These are phyloP conservation scores for Colletotrichum aenigma DNA, from an alignment of 2,329 filamentous ascomycete species.

Conservation along the genomic window DNA sequence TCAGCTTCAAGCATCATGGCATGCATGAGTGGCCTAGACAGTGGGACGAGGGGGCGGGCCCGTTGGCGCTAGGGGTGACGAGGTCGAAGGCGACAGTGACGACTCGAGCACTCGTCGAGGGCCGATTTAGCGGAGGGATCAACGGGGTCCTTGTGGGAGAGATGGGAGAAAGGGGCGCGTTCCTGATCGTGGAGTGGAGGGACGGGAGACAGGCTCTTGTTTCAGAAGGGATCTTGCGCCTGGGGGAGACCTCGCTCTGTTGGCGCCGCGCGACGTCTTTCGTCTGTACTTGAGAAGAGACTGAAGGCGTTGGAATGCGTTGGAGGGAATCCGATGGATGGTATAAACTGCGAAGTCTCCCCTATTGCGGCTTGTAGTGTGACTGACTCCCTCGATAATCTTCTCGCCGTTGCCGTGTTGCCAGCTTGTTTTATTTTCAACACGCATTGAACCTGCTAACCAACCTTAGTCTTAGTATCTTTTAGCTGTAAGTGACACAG, in stretches of 20 bases:
- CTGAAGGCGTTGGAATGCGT: not conserved
- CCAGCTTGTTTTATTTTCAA: not conserved
- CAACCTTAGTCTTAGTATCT: not conserved
- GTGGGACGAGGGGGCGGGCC: constrained; percentile 12
- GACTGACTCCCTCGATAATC: not conserved
- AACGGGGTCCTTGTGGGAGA: constrained; percentile 1
- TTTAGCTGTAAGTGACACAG: not conserved
- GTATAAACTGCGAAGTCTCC: not conserved
- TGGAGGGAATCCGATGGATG: not conserved
- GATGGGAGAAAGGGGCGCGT: not conserved
- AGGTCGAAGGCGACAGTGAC: not conserved
- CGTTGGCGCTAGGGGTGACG: not conserved
- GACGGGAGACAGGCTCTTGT: constrained; percentile 18
- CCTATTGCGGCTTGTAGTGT: not conserved
- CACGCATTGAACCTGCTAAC: not conserved
- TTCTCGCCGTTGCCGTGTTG: not conserved
- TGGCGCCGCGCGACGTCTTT: constrained; percentile 11
- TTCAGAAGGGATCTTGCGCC: constrained; percentile 14
- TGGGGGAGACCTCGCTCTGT: constrained; percentile 11
- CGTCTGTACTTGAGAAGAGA: constrained; percentile 6
- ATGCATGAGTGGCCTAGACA: constrained; percentile 18
- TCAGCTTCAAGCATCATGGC: constrained; percentile 17
- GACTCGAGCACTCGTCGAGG: not conserved
- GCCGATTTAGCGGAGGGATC: constrained; percentile 1
- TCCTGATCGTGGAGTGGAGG: constrained; percentile 14